Conservation (phyloP, 352 stramenopile genomes). For the Globisporangium mamillatum region DNA sequence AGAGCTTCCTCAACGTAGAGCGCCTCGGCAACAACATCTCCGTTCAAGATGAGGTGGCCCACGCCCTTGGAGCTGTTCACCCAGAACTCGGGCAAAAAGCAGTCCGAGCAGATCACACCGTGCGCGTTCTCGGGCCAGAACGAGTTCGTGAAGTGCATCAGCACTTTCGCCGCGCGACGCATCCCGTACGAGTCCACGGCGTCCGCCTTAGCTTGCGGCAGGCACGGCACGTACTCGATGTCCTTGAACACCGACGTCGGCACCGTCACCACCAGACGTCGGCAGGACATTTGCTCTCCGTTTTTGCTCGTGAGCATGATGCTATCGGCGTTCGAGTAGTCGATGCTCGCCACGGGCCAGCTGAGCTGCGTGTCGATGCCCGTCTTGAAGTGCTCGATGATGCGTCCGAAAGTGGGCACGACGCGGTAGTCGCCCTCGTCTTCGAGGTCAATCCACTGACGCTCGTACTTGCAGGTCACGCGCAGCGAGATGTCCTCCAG, state of each 20-base stretch:
- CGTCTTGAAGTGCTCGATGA: conserved; percentile 56
- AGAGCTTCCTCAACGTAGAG: conserved; percentile 14
- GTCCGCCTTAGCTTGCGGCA: conserved; percentile 53
- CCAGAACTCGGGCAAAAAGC: conserved; percentile 84
- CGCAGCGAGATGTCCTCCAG: conserved; percentile 77
- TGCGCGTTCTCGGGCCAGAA: conserved; percentile 78
- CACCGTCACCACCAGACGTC: conserved; percentile 67
- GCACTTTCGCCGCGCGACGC: conserved; percentile 70
- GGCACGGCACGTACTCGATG: conserved; percentile 59
- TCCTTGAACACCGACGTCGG: conserved; percentile 75
- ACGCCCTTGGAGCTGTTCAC: conserved; percentile 71
- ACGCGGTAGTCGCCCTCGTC: conserved; percentile 80
- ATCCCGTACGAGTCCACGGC: conserved; percentile 71
- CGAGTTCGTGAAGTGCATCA: conserved; percentile 59
- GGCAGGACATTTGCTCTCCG: conserved; percentile 58
- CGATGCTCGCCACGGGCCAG: conserved; percentile 55
- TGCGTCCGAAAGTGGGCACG: conserved; percentile 61
- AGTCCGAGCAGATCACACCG: conserved; percentile 79
- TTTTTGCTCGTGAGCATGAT: conserved; percentile 57
- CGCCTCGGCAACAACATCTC: conserved; percentile 26
- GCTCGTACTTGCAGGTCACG: conserved; percentile 76
- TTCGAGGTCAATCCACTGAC: conserved; percentile 80
- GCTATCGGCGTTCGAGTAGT: conserved; percentile 46
- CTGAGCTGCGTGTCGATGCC: conserved; percentile 48
- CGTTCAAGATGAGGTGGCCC: conserved; percentile 55